A percentile compares a stretch with the other conserved stretches of the same genome.
phyloP scores from a whole-genome alignment of 352 stramenopile species.

The Globisporangium nagaii region DNA sequence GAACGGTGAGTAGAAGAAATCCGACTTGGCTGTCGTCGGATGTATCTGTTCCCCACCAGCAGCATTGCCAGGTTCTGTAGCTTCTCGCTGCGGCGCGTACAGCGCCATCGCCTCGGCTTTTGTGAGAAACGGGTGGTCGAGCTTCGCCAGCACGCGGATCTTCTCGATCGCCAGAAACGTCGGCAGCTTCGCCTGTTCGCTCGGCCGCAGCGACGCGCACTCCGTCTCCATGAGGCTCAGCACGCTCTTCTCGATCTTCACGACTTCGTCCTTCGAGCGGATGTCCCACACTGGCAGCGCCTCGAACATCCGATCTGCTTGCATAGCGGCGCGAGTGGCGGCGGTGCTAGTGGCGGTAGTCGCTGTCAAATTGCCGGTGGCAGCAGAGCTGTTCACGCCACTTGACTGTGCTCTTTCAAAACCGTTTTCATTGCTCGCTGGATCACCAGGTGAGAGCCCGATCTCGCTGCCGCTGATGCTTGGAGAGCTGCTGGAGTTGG shows the following conservation, averaged over 20 bases:
- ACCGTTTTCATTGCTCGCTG: neutral
- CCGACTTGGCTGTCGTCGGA: constrained; percentile 13
- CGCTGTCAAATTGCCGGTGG: neutral
- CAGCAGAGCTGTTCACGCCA: neutral
- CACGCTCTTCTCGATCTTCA: constrained; percentile 45
- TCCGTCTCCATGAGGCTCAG: constrained; percentile 49
- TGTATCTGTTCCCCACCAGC: neutral
- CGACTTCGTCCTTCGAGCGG: constrained; percentile 46
- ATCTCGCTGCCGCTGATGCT: constrained; percentile 3
- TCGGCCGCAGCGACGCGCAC: constrained; percentile 41
- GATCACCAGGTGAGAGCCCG: neutral
- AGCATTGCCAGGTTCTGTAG: neutral
- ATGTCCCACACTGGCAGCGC: constrained; percentile 47
- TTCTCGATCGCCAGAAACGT: constrained; percentile 58
- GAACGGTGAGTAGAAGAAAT: constrained; percentile 62
- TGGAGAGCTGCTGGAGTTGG: constrained; percentile 5
- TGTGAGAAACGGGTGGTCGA: constrained; percentile 35
- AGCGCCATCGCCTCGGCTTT: constrained; percentile 24
- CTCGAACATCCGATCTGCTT: constrained; percentile 1
- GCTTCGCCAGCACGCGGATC: constrained; percentile 27
- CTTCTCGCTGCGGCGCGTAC: constrained; percentile 13
- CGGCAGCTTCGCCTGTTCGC: constrained; percentile 43
- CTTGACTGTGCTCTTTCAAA: neutral
- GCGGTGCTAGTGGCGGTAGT: neutral
- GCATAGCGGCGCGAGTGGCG: neutral